These are phyloP conservation scores for Puya raimondii DNA, from an alignment of 176 grass and related monocot species.

Conservation along the genomic window DNA sequence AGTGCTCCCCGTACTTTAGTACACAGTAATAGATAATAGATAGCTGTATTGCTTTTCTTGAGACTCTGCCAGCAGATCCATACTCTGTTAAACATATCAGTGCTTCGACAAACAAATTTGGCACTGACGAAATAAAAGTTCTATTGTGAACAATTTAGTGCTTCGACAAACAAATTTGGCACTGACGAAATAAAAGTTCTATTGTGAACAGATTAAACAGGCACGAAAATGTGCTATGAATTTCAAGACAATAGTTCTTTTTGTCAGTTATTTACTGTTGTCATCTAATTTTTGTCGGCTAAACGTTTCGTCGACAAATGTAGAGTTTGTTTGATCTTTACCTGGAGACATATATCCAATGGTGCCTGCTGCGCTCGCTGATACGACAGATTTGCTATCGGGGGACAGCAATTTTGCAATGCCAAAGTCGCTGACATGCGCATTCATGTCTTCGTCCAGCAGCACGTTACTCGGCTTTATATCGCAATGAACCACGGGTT, in stretches of 20 bases:
- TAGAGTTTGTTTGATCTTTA: not conserved
- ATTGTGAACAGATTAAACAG: no score
- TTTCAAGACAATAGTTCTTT: no score
- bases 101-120: no score
- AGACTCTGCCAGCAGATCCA: constrained; percentile 10
- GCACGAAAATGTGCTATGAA: no score
- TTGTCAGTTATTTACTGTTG: not conserved
- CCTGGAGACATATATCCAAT: constrained; percentile 25
- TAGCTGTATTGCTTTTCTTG: constrained; percentile 21
- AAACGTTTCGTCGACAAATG: not conserved
- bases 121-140: no score
- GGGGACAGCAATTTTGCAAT: constrained; percentile 8
- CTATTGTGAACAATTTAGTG: no score
- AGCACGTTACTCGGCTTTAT: constrained; percentile 27
- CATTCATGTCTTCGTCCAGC: constrained; percentile 26
- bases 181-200: no score
- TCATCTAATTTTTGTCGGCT: not conserved
- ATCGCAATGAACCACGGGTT: constrained; percentile 22
- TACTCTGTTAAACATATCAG: not conserved
- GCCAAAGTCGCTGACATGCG: constrained; percentile 19
- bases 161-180: no score
- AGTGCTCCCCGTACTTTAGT: no score
- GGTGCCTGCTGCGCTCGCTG: constrained; percentile 15
- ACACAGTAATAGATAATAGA: no score
- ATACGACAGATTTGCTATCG: constrained; percentile 10